Conservation (phyloP, 805 yeast genomes). For the Clavispora vitiphila region DNA sequence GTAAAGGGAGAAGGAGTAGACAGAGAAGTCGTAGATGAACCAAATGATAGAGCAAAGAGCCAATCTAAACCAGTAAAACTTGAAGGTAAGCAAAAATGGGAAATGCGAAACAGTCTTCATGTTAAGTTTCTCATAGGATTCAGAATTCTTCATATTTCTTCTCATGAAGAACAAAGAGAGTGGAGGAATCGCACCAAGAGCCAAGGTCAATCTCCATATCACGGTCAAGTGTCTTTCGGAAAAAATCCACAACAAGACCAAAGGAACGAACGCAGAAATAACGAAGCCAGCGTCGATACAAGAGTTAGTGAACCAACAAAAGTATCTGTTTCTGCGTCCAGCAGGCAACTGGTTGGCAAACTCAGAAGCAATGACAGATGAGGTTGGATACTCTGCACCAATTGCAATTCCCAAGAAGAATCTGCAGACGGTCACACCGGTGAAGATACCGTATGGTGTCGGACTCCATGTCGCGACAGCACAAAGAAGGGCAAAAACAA, state of each 20-base stretch:
- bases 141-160: slow-evolving; percentile 68
- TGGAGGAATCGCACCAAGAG: slow-evolving; percentile 88
- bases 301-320: slow-evolving; percentile 81
- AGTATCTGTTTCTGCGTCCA: slow-evolving; percentile 86
- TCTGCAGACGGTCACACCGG: slow-evolving; percentile 79
- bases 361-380: slow-evolving; percentile 91
- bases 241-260: slow-evolving; percentile 82
- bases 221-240: slow-evolving; percentile 63
- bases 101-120: slow-evolving; percentile 52
- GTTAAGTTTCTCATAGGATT: slow-evolving; percentile 62
- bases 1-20: slow-evolving; percentile 83
- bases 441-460: slow-evolving; percentile 69
- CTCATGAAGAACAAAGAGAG: slow-evolving; percentile 71
- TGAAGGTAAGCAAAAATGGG: slow-evolving; percentile 67
- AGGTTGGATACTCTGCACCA: slow-evolving; percentile 94
- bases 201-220: slow-evolving; percentile 90
- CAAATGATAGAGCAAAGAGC: slow-evolving; percentile 69
- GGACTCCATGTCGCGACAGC: slow-evolving; percentile 70
- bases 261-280: slow-evolving; percentile 74
- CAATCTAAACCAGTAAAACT: slow-evolving; percentile 82
- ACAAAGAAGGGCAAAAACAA: slow-evolving; percentile 70
- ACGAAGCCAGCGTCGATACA: slow-evolving; percentile 90
- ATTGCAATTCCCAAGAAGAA: slow-evolving; percentile 87
- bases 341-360: slow-evolving; percentile 72
- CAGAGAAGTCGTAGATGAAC: slow-evolving; percentile 88